Evolutionary conservation across 75 land plant species (phyloP).

Genomic region (Isoetes taiwanensis): DNA sequence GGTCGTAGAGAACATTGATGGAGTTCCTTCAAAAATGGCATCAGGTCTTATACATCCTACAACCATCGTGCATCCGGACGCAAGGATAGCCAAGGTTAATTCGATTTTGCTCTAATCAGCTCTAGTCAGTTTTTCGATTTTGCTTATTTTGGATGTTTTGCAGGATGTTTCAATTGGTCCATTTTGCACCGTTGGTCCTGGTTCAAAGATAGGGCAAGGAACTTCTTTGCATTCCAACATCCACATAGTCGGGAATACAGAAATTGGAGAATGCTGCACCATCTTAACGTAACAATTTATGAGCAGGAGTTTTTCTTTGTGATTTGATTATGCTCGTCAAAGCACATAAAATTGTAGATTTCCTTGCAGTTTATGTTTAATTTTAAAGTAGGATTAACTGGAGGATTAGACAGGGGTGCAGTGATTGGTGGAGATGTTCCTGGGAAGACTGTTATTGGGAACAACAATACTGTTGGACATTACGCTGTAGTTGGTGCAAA

Average conservation of each 20-base stretch:
- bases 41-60: slow-evolving; percentile 41
- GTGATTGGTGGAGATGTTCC: slow-evolving; percentile 82
- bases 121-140: background rate
- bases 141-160: background rate
- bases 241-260: slow-evolving; percentile 67
- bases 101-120: background rate
- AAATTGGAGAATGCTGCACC: slow-evolving; percentile 57
- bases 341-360: too few relatives aligned
- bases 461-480: slow-evolving; percentile 63
- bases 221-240: slow-evolving; percentile 53
- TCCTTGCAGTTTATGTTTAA: too few relatives aligned
- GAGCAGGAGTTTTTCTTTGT: background rate
- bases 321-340: background rate
- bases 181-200: slow-evolving; percentile 72
- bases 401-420: slow-evolving; percentile 65
- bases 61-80: slow-evolving; percentile 61
- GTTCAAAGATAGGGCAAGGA: slow-evolving; percentile 50
- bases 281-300: slow-evolving; percentile 47
- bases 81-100: slow-evolving; percentile 10
- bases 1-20: too few relatives aligned
- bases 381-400: too few relatives aligned
- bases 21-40: too few relatives aligned
- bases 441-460: slow-evolving; percentile 58
- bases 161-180: slow-evolving; percentile 76
- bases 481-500: slow-evolving; percentile 85